phyloP scores from a whole-genome alignment of 148 eudicot genomes.

The Mesembryanthemum crystallinum region DNA sequence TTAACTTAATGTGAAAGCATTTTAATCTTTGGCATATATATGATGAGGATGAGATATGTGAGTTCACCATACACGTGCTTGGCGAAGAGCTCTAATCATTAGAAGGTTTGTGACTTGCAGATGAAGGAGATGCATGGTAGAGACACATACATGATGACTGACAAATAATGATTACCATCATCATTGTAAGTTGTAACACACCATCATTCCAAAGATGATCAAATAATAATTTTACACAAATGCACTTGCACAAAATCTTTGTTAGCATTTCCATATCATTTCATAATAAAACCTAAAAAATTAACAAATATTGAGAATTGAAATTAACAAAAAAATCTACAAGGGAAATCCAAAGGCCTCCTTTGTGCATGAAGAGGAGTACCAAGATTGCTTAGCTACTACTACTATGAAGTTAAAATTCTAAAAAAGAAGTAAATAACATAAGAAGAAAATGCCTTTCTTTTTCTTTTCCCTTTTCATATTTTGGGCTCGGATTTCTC shows the following conservation, averaged over 20 bases:
- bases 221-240: neutral
- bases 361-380: neutral
- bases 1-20: too few relatives aligned
- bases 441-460: neutral
- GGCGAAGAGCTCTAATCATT: neutral
- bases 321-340: neutral
- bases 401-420: neutral
- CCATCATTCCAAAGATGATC: neutral
- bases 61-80: constrained; percentile 2
- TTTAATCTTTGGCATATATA: too few relatives aligned
- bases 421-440: neutral
- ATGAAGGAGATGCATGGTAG: neutral
- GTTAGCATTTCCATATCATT: neutral
- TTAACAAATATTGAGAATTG: neutral
- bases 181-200: neutral
- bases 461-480: too few relatives aligned
- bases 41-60: too few relatives aligned
- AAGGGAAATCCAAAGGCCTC: neutral
- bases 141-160: neutral
- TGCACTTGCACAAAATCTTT: neutral
- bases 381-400: neutral
- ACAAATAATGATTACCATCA: neutral
- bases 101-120: neutral
- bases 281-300: neutral
- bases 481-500: too few relatives aligned